A percentile compares a stretch with the other conserved stretches of the same genome.
Evolutionary conservation across 2,329 filamentous ascomycete species (phyloP).

Genomic region (Calonectria pauciramosa): DNA sequence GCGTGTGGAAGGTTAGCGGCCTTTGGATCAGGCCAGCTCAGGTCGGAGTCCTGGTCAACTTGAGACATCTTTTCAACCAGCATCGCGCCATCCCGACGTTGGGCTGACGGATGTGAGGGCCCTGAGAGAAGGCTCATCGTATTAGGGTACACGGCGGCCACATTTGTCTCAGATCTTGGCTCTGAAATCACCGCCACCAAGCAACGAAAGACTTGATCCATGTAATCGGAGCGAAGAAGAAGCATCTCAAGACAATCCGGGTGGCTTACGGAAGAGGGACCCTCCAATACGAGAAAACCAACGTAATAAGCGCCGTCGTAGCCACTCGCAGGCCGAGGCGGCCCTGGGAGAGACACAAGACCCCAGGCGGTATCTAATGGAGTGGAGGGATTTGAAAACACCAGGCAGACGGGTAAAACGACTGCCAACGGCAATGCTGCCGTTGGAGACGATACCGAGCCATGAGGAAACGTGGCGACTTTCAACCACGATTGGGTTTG

Average conservation of each 20-base stretch:
- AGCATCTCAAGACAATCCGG: not conserved
- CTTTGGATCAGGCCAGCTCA: constrained; percentile 23
- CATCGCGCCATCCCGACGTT: not conserved
- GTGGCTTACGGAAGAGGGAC: not conserved
- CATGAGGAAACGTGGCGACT: constrained; percentile 33
- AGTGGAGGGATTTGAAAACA: constrained; percentile 32
- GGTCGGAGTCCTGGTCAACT: not conserved
- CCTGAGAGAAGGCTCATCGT: not conserved
- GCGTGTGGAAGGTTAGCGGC: constrained; percentile 40
- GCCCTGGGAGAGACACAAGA: constrained; percentile 27
- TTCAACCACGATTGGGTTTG: constrained; percentile 11
- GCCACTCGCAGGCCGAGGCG: constrained; percentile 19
- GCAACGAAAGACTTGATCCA: not conserved
- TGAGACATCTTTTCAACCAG: constrained; percentile 5
- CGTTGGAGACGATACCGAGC: constrained; percentile 44
- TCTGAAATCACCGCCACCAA: constrained; percentile 36
- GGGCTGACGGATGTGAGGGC: not conserved
- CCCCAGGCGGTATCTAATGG: constrained; percentile 38
- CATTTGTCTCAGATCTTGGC: constrained; percentile 36
- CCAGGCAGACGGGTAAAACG: constrained; percentile 37
- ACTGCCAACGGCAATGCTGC: constrained; percentile 39
- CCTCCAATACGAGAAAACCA: not conserved
- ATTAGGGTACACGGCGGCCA: constrained; percentile 27
- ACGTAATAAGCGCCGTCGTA: constrained; percentile 23
- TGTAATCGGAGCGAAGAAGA: not conserved